Evolutionary conservation across 306 rosid species (phyloP).

Genomic region (Pueraria montana): DNA sequence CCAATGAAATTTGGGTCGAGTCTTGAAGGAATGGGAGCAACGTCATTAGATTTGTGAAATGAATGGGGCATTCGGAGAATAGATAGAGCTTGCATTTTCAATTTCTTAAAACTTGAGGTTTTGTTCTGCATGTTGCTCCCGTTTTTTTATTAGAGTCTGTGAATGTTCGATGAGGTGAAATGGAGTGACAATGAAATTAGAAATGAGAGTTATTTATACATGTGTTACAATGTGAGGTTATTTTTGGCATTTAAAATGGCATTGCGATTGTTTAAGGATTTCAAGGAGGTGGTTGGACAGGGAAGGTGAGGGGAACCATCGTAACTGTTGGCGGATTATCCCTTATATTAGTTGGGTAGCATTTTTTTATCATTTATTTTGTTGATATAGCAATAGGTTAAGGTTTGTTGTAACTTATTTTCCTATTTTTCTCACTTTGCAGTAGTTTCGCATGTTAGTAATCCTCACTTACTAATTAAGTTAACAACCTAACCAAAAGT

Average conservation of each 20-base stretch:
- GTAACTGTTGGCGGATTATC: neutral
- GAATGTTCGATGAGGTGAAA: neutral
- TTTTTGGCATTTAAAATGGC: neutral
- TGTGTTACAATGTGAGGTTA: neutral
- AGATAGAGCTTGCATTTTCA: slow-evolving; percentile 9
- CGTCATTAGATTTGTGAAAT: neutral
- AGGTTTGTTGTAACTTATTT: neutral
- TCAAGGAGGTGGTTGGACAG: neutral
- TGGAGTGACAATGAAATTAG: neutral
- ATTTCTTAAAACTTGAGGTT: neutral
- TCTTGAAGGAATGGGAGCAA: neutral
- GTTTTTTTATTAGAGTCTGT: neutral
- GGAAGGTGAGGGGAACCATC: neutral
- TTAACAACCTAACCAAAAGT: neutral
- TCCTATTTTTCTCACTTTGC: neutral
- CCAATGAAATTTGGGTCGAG: no score
- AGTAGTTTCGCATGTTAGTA: neutral
- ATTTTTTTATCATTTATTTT: neutral
- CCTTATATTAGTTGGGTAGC: neutral
- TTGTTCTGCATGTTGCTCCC: neutral
- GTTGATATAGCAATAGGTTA: neutral
- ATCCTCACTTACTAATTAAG: neutral
- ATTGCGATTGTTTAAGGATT: neutral
- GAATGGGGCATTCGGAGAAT: neutral
- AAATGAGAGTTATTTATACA: neutral